These are phyloP conservation scores for Rubroshorea leprosula DNA, from an alignment of 345 rosid genomes.

Conservation along the genomic window DNA sequence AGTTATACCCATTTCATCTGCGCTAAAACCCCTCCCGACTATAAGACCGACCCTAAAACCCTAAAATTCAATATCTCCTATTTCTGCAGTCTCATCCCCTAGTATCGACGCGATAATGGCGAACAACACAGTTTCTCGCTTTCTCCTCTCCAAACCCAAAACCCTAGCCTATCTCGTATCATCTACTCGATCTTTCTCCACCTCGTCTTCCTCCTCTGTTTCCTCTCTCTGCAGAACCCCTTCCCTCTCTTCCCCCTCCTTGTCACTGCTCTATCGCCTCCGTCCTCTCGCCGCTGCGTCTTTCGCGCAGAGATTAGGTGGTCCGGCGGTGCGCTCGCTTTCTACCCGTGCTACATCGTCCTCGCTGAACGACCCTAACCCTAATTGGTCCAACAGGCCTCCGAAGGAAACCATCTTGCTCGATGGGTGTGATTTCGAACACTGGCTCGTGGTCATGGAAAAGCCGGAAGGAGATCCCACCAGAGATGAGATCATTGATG, in stretches of 20 bases:
- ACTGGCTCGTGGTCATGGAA: slow-evolving; percentile 90
- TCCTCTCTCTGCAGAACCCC: slow-evolving; percentile 17
- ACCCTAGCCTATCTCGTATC: slow-evolving; percentile 23
- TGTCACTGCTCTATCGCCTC: slow-evolving; percentile 18
- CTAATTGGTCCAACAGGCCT: slow-evolving; percentile 91
- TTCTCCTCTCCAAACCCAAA: slow-evolving; percentile 36
- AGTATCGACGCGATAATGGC: slow-evolving; percentile 29
- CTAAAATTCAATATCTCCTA: too few species aligned
- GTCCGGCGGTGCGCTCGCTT: slow-evolving; percentile 16
- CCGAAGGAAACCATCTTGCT: slow-evolving; percentile 88
- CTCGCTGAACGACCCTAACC: slow-evolving; percentile 63
- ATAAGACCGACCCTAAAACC: too few species aligned
- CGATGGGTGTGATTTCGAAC: slow-evolving; percentile 91
- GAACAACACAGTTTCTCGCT: slow-evolving; percentile 32
- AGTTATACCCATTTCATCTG: too few species aligned
- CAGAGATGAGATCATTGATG: slow-evolving; percentile 79
- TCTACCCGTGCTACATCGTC: slow-evolving; percentile 49
- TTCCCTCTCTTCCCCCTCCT: slow-evolving; percentile 13
- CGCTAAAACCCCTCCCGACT: too few species aligned
- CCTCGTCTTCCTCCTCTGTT: slow-evolving; percentile 14
- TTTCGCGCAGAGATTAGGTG: background rate
- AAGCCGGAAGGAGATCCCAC: slow-evolving; percentile 59
- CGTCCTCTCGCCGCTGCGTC: slow-evolving; percentile 5
- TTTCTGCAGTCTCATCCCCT: too few species aligned
- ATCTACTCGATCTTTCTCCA: slow-evolving; percentile 19